Base-by-base conservation (phyloP, 306 rosid species). In the Citrullus amarus region DNA sequence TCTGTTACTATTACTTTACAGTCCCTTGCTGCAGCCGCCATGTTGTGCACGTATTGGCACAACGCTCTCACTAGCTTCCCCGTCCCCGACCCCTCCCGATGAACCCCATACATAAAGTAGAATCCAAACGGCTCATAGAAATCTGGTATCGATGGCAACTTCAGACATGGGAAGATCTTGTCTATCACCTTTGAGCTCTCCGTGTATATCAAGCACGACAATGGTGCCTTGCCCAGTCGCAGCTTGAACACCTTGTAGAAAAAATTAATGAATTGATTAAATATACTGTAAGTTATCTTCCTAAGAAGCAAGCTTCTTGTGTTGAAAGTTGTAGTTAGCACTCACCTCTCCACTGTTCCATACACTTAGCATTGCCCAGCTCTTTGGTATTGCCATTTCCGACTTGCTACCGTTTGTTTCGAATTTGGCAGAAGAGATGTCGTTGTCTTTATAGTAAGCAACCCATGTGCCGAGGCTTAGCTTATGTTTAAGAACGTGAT, bases 291-390 rank as follows among this genome's bases (percentile, higher is more conserved):
- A 12, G 36, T 1, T 10, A 68, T 20, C 18, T 9, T 6, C 18
- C 7, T 41, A n/a, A 20, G 13, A 68, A 41, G 9, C 34, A 68
- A 68, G 16, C 34, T 68, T 43, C 16, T 41, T 53, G 18, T 20
- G 18, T 41, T 68, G 50, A 44, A 6, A 68, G 54, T 68, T 11
- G 54, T 68, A 43, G 54, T n/a, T 20, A 41, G 20, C 9, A 66
- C 73, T 68, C 75, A 68, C 75, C 9, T 91, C 90, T 32, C 93
- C 96, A 74, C 96, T 89, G 28, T 95, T 92, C 98, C 98, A 95
- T 9, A 95, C 97, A 74, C 98, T 95, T 39, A 95, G 81, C 92
- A 94, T 87, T 18, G 97, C 98, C 97, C 97, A 95, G 76, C 84
- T 86, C 7, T 74, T 79, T 15, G 77, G 76, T 25, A 70, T 70